Conservation (phyloP, 163 green algal species). For the Scenedesmus sp. region DNA sequence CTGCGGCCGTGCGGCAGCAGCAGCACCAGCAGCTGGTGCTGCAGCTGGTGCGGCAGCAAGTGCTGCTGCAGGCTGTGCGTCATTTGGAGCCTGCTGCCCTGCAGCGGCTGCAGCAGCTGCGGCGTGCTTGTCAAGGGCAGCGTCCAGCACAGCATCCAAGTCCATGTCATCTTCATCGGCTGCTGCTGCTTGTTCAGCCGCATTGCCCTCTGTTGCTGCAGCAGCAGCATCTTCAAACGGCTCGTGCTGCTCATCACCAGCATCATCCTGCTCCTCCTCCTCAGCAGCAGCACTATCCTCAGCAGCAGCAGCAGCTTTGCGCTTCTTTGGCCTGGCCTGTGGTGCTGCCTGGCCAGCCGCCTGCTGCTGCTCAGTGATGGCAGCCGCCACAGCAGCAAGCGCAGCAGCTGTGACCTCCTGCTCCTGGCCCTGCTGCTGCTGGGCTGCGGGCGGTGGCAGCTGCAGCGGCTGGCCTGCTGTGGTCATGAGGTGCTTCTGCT, state of each 20-base stretch:
- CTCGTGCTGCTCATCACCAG: neutral
- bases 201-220: neutral
- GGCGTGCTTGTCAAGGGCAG: neutral
- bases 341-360: neutral
- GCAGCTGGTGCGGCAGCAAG: neutral
- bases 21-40: neutral
- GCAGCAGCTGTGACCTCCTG: neutral
- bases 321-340: neutral
- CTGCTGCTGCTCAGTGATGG: slow-evolving; percentile 9
- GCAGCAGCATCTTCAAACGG: neutral
- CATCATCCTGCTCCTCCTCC: neutral
- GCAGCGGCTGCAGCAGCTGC: neutral
- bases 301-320: neutral
- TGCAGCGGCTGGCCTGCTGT: neutral
- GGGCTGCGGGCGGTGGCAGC: neutral
- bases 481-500: slow-evolving; percentile 25
- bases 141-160: neutral
- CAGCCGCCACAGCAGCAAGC: slow-evolving; percentile 1
- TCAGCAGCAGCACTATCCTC: neutral
- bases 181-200: neutral
- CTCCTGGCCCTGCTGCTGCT: neutral
- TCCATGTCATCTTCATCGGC: neutral
- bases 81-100: neutral
- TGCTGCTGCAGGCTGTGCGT: neutral
- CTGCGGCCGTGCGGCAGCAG: neutral